Conservation (phyloP, 441 rosid species). For the Erodium moschatum region DNA sequence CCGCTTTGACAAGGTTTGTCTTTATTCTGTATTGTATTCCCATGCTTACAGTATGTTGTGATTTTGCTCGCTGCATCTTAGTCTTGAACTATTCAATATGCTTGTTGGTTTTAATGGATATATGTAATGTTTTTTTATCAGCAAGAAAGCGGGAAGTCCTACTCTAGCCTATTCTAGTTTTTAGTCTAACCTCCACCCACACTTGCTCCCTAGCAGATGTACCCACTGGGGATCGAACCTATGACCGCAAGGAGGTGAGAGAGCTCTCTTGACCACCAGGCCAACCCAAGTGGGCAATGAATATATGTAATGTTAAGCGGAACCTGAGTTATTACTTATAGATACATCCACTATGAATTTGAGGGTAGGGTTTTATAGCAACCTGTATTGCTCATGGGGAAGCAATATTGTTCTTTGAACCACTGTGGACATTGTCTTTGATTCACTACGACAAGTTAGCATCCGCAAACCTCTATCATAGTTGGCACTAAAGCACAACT, state of each 20-base stretch:
- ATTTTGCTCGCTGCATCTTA: background rate
- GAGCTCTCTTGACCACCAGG: no score
- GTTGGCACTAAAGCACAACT: no score
- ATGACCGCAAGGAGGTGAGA: no score
- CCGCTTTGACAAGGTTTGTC: conserved; percentile 86
- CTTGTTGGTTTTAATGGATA: background rate
- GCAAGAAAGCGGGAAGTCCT: no score
- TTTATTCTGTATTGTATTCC: background rate
- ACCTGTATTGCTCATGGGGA: background rate
- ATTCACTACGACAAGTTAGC: background rate
- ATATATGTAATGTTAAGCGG: background rate
- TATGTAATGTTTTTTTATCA: background rate
- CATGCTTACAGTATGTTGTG: background rate
- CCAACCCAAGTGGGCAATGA: no score
- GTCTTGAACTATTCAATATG: background rate
- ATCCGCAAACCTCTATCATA: background rate
- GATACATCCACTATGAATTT: background rate
- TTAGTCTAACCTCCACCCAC: no score
- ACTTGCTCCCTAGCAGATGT: no score
- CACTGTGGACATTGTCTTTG: background rate
- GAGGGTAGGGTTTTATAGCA: background rate
- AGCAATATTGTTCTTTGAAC: background rate
- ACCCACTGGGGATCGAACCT: no score
- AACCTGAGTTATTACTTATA: background rate
- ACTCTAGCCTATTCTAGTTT: no score